Conservation (phyloP, 2,329 filamentous ascomycete species). For the Sclerotinia glacialis region DNA sequence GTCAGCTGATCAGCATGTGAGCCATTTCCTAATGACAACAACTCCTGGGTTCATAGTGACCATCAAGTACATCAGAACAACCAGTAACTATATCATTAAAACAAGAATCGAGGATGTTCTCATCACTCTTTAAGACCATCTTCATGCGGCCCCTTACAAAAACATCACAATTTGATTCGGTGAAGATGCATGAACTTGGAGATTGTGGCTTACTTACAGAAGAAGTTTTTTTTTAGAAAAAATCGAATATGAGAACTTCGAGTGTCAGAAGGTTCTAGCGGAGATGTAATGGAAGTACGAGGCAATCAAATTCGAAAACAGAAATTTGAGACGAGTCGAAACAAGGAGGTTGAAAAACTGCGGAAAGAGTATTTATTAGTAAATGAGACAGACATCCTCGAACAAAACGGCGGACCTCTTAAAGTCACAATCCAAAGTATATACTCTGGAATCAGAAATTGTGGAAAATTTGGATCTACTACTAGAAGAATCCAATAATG, state of each 20-base stretch:
- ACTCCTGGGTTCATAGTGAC: too few species aligned
- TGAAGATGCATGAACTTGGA: too few species aligned
- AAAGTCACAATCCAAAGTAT: not conserved
- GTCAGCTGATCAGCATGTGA: too few species aligned
- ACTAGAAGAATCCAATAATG: not conserved
- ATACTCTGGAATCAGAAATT: not conserved
- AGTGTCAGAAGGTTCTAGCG: not conserved
- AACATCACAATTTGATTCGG: too few species aligned
- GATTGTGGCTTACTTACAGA: too few species aligned
- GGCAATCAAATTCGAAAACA: slow-evolving; percentile 12
- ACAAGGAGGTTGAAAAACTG: slow-evolving; percentile 5
- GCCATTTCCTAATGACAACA: too few species aligned
- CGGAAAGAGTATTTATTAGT: not conserved
- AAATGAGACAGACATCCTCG: not conserved
- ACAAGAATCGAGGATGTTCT: too few species aligned
- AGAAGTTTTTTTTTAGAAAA: not conserved
- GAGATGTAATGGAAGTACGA: not conserved
- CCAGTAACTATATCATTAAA: too few species aligned
- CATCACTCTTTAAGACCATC: too few species aligned
- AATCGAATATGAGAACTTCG: not conserved
- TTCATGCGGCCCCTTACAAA: too few species aligned
- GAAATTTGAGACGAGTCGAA: slow-evolving; percentile 1
- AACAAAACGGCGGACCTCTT: not conserved
- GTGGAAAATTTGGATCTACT: not conserved
- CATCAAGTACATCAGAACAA: too few species aligned